A percentile compares a stretch with the other conserved stretches of the same genome.
Evolutionary conservation across 306 rosid species (phyloP).

Genomic region (Pterocarpus santalinus): DNA sequence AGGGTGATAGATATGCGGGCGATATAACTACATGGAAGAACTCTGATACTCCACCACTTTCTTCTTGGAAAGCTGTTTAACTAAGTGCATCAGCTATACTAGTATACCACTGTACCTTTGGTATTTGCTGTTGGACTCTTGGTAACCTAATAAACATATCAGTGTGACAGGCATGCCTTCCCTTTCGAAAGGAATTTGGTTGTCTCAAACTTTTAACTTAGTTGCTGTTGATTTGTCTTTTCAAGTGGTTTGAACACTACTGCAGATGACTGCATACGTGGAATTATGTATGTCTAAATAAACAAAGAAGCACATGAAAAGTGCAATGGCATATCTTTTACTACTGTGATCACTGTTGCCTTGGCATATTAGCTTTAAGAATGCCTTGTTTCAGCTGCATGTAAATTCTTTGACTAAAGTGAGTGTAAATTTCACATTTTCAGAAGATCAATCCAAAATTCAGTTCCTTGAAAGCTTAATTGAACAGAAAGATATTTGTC

Average conservation of each 20-base stretch:
- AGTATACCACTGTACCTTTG: neutral
- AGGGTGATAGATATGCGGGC: conserved; percentile 53
- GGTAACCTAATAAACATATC: neutral
- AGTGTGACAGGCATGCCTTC: neutral
- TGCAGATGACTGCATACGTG: neutral
- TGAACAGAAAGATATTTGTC: too few relatives aligned
- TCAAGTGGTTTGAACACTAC: neutral
- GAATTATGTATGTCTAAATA: neutral
- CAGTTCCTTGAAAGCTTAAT: too few relatives aligned
- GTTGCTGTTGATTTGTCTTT: neutral
- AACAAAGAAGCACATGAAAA: neutral
- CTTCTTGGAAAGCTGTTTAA: conserved; percentile 11
- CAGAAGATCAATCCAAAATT: too few relatives aligned
- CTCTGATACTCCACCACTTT: too few relatives aligned
- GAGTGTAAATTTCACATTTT: too few relatives aligned
- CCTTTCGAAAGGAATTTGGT: conserved; percentile 17
- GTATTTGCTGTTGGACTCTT: neutral
- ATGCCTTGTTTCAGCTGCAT: neutral
- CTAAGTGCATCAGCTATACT: neutral
- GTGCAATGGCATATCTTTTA: neutral
- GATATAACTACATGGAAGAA: conserved; percentile 45
- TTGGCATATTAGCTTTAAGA: neutral
- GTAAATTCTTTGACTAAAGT: neutral
- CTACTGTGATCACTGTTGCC: neutral
- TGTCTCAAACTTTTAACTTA: neutral